These are phyloP conservation scores for Euphrasia confusa DNA, from an alignment of 257 asterid species.

Conservation along the genomic window DNA sequence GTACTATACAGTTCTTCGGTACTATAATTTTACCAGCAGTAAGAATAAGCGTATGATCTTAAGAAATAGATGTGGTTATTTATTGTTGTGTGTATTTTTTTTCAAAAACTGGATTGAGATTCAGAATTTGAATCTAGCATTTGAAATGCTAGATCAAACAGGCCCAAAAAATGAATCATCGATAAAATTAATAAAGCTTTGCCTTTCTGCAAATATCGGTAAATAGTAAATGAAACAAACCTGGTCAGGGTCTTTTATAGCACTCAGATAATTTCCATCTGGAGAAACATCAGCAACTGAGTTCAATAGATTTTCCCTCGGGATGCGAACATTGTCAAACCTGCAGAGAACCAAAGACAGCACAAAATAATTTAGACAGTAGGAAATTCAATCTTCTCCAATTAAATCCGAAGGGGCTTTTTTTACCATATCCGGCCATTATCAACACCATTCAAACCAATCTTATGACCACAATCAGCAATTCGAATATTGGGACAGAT, in stretches of 20 bases:
- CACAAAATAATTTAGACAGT: constrained; percentile 5
- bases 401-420: constrained; percentile 12
- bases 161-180: neutral
- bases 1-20: too few relatives aligned
- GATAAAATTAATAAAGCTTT: neutral
- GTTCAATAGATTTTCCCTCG: constrained; percentile 83
- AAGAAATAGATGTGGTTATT: too few relatives aligned
- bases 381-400: constrained; percentile 14
- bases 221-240: constrained; percentile 29
- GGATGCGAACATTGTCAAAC: constrained; percentile 93
- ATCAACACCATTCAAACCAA: constrained; percentile 97
- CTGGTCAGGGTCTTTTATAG: constrained; percentile 94
- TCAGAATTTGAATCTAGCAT: too few relatives aligned
- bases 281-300: constrained; percentile 97
- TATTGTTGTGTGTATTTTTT: too few relatives aligned
- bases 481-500: constrained; percentile 75
- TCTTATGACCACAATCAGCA: constrained; percentile 93
- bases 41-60: too few relatives aligned
- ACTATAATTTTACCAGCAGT: too few relatives aligned
- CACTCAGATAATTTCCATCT: constrained; percentile 78
- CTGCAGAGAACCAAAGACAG: constrained; percentile 38
- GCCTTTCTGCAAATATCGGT: constrained; percentile 19
- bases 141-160: constrained; percentile 4
- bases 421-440: constrained; percentile 87
- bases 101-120: too few relatives aligned